A percentile compares a stretch with the other conserved stretches of the same genome.
These are phyloP conservation scores for Aureobasidium vineae DNA, from an alignment of 2,329 filamentous ascomycete genomes.

Conservation along the genomic window DNA sequence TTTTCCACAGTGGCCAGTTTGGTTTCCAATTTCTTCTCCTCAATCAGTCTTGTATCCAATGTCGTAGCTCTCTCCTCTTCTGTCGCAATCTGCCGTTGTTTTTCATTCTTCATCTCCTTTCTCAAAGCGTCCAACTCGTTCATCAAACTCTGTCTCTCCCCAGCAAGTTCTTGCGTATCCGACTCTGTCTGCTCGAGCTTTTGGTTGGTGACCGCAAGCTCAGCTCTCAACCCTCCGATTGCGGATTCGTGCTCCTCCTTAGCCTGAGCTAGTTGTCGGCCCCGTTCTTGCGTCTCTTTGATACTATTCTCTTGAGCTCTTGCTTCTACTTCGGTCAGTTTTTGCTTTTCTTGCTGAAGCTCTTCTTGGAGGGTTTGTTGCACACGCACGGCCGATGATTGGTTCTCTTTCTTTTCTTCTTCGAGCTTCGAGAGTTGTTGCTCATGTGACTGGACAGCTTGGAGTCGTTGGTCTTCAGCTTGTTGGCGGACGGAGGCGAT, in stretches of 20 bases:
- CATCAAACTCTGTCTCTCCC: background rate
- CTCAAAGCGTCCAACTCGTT: conserved; percentile 25
- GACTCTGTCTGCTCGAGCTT: conserved; percentile 16
- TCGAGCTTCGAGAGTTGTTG: conserved; percentile 8
- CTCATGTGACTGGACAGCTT: conserved; percentile 13
- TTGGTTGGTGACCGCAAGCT: conserved; percentile 21
- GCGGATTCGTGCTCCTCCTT: conserved; percentile 14
- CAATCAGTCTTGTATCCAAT: conserved; percentile 16
- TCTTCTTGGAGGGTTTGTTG: conserved; percentile 24
- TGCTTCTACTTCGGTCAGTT: conserved; percentile 26
- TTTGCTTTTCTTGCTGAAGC: conserved; percentile 20
- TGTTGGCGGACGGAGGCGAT: conserved; percentile 15
- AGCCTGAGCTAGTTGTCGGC: conserved; percentile 14
- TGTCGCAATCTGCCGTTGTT: conserved; percentile 4
- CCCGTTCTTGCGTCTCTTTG: conserved; percentile 12
- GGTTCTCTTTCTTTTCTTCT: conserved; percentile 10
- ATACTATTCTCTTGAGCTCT: conserved; percentile 13
- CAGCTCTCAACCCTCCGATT: background rate
- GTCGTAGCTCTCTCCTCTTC: conserved; percentile 19
- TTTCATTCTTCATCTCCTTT: conserved; percentile 14
- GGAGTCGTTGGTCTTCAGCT: background rate
- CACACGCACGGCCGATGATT: conserved; percentile 23
- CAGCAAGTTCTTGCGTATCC: background rate
- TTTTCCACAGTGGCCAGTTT: conserved; percentile 22
- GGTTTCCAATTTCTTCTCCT: conserved; percentile 12